Evolutionary conservation across 805 yeast genomes (phyloP).

Genomic region (Wickerhamomyces bisporus): DNA sequence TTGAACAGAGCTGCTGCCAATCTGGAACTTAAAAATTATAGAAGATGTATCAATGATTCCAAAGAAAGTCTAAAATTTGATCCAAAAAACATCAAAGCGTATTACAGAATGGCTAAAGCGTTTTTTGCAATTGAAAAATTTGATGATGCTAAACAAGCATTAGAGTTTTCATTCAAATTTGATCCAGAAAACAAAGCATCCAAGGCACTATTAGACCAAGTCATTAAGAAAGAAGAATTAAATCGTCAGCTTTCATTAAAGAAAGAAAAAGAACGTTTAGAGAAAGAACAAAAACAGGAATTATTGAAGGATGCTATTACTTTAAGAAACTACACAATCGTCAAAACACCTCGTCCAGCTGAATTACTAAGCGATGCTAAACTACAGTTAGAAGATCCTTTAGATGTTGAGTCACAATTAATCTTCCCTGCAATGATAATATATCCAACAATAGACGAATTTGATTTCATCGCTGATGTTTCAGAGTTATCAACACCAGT

Average conservation of each 20-base stretch:
- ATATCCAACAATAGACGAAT: conserved; percentile 80
- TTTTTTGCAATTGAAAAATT: conserved; percentile 59
- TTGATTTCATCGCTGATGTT: conserved; percentile 72
- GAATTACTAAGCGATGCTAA: conserved; percentile 50
- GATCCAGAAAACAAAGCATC: conserved; percentile 60
- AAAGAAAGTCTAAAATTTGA: conserved; percentile 60
- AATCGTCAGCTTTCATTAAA: conserved; percentile 26
- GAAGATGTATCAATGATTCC: conserved; percentile 85
- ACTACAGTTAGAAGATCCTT: conserved; percentile 54
- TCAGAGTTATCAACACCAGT: conserved; percentile 66
- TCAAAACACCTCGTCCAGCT: conserved; percentile 48
- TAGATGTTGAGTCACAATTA: conserved; percentile 71
- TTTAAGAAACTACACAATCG: conserved; percentile 48
- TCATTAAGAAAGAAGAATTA: conserved; percentile 34
- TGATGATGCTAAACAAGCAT: conserved; percentile 67
- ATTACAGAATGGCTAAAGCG: conserved; percentile 80
- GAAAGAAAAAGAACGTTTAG: conserved; percentile 29
- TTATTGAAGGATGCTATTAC: conserved; percentile 55
- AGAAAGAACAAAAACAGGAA: conserved; percentile 35
- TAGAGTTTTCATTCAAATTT: conserved; percentile 57
- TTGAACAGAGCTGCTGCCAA: conserved; percentile 91
- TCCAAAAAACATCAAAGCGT: conserved; percentile 74
- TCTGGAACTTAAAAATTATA: conserved; percentile 75
- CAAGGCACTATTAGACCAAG: conserved; percentile 35
- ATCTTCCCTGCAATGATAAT: conserved; percentile 76